These are phyloP conservation scores for Hydrangea macrophylla DNA, from an alignment of 148 eudicot genomes.

Conservation along the genomic window DNA sequence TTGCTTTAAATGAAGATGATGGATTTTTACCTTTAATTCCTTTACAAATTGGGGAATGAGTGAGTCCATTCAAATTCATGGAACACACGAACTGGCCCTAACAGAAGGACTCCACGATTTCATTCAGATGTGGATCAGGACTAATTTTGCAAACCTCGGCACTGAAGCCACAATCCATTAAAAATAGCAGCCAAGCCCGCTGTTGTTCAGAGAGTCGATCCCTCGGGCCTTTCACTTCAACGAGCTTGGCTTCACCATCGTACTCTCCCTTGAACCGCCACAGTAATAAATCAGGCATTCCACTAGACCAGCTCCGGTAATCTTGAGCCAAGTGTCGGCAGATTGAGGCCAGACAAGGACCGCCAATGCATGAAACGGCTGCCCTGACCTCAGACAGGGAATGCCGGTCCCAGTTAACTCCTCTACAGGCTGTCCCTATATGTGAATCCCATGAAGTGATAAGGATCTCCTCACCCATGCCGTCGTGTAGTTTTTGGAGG, in stretches of 20 bases:
- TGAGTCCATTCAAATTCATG: no score
- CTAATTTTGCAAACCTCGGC: constrained; percentile 83
- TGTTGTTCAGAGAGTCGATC: constrained; percentile 96
- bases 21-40: no score
- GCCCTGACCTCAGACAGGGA: constrained; percentile 74
- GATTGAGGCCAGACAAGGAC: constrained; percentile 65
- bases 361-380: constrained; percentile 78
- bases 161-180: constrained; percentile 79
- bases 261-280: constrained; percentile 83
- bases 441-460: constrained; percentile 76
- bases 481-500: constrained; percentile 52
- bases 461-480: constrained; percentile 78
- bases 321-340: constrained; percentile 82
- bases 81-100: no score
- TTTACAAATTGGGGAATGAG: no score
- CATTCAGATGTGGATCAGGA: constrained; percentile 32
- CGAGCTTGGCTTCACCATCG: constrained; percentile 90
- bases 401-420: constrained; percentile 80
- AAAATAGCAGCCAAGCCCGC: constrained; percentile 81
- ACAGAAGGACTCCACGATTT: neutral
- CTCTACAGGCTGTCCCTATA: constrained; percentile 77
- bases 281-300: constrained; percentile 88
- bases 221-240: constrained; percentile 92
- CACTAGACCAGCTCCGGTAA: constrained; percentile 88
- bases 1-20: no score